phyloP scores from a whole-genome alignment of 345 rosid species.

The Camelina sativa region DNA sequence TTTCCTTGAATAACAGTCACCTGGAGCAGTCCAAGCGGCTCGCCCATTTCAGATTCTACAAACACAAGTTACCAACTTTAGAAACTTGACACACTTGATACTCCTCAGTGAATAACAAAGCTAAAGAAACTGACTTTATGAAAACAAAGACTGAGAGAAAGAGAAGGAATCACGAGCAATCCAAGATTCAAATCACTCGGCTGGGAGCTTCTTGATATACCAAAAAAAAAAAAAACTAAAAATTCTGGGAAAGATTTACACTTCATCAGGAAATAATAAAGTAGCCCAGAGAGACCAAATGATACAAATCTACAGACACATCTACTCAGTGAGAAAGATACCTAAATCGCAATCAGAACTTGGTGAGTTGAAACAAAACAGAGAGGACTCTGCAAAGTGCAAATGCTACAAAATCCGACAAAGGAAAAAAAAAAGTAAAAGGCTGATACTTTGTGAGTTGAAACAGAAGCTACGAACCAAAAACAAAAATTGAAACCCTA shows the following conservation, averaged over 20 bases:
- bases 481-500: conserved; percentile 10
- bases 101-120: background rate
- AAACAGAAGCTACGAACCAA: conserved; percentile 13
- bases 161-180: conserved; percentile 13
- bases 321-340: background rate
- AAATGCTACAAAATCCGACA: background rate
- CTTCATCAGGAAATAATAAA: conserved; percentile 17
- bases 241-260: conserved; percentile 20
- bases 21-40: conserved; percentile 71
- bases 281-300: conserved; percentile 29
- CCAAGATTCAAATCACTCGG: conserved; percentile 3
- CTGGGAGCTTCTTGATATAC: conserved; percentile 26
- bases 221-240: background rate
- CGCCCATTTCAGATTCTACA: conserved; percentile 56
- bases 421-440: background rate
- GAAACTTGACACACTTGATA: background rate
- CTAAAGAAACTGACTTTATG: conserved; percentile 25
- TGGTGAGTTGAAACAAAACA: conserved; percentile 15
- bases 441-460: conserved; percentile 20
- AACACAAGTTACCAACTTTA: conserved; percentile 26
- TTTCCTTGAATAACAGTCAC: conserved; percentile 82
- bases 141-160: conserved; percentile 18
- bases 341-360: conserved; percentile 21
- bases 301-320: conserved; percentile 15
- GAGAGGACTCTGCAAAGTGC: conserved; percentile 20